phyloP scores from a whole-genome alignment of 495 filamentous ascomycete genomes.

The Chlorociboria aeruginascens region DNA sequence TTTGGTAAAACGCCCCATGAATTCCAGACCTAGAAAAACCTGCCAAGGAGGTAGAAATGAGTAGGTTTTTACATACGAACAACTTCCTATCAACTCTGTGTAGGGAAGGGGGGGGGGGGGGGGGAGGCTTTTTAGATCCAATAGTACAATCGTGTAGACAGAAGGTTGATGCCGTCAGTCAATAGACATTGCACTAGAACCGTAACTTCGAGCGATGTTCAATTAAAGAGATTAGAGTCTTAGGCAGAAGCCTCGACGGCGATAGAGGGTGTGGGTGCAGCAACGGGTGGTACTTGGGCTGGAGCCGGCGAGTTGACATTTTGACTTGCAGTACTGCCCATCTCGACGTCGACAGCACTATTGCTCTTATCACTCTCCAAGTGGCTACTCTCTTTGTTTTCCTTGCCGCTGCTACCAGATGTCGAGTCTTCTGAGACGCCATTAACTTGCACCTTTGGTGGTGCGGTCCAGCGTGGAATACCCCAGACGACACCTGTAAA shows the following conservation, averaged over 20 bases:
- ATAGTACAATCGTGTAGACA: background rate
- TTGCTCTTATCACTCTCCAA: conserved; percentile 38
- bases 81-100: no score
- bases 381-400: conserved; percentile 58
- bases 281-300: conserved; percentile 26
- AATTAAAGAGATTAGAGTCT: background rate
- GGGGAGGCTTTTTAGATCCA: no score
- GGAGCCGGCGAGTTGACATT: conserved; percentile 8
- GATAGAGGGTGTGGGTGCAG: conserved; percentile 30
- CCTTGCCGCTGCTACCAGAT: conserved; percentile 64
- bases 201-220: background rate
- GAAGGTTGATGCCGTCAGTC: background rate
- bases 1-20: conserved; percentile 3
- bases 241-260: conserved; percentile 27
- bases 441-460: conserved; percentile 36
- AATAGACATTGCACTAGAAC: no score
- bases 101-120: no score
- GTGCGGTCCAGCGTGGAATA: conserved; percentile 72
- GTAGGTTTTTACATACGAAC: background rate
- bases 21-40: background rate
- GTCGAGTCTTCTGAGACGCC: conserved; percentile 37
- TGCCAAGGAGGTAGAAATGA: background rate
- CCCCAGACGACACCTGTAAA: conserved; percentile 88
- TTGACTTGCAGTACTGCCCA: conserved; percentile 3
- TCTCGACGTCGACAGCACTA: conserved; percentile 9